These are phyloP conservation scores for Kwoniella sp. DNA, from an alignment of 768 basidiomycete species.

Conservation along the genomic window DNA sequence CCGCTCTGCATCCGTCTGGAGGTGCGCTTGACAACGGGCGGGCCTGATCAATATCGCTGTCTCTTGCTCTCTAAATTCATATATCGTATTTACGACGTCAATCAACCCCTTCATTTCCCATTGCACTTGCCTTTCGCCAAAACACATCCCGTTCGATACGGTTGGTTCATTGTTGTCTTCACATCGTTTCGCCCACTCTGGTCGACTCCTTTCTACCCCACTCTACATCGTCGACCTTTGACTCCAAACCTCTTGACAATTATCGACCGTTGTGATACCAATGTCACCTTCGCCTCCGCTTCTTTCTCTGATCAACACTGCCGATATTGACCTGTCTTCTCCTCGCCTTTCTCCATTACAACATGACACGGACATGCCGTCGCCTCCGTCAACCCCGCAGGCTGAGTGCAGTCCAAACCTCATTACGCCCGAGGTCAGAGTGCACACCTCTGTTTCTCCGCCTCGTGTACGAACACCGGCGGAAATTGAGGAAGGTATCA, in stretches of 20 bases:
- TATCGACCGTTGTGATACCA: background rate
- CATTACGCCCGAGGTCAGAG: constrained; percentile 1
- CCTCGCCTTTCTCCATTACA: background rate
- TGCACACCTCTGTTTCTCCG: background rate
- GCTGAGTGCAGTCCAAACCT: constrained; percentile 5
- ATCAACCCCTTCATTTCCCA: background rate
- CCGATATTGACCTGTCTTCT: background rate
- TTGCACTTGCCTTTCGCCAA: background rate
- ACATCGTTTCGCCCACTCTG: background rate
- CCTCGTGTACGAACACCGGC: background rate
- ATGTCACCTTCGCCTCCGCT: background rate
- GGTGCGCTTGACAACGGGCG: too few species aligned
- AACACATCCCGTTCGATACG: background rate
- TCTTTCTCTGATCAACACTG: constrained; percentile 2
- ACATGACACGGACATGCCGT: background rate
- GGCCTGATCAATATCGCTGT: too few species aligned
- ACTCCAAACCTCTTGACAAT: constrained; percentile 1
- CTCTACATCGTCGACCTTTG: background rate
- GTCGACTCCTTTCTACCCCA: background rate
- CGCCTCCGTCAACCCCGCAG: constrained; percentile 1
- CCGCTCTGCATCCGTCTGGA: background rate
- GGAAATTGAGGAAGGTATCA: background rate
- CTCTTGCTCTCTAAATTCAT: too few species aligned
- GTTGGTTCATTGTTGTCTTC: background rate
- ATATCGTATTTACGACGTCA: background rate